Conservation (phyloP, 2,329 filamentous ascomycete genomes). For the Colletotrichum chlorophyti region DNA sequence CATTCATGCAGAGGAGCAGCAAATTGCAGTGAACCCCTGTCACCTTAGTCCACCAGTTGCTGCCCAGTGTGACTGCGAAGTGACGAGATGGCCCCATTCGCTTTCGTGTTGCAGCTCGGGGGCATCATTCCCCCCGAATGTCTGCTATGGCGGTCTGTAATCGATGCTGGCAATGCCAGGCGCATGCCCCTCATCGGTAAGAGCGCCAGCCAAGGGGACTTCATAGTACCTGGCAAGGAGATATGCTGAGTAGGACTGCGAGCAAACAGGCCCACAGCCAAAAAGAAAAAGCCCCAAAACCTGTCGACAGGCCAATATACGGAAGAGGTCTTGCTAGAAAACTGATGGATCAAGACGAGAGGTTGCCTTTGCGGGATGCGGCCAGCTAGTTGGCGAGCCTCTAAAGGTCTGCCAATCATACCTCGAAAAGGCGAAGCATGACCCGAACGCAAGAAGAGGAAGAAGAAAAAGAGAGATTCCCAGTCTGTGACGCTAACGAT, state of each 20-base stretch:
- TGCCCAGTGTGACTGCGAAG: not conserved
- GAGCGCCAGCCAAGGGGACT: not conserved
- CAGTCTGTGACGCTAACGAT: too few relatives aligned
- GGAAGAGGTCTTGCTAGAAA: not conserved
- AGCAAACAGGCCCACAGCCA: not conserved
- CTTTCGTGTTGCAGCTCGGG: slow-evolving; percentile 1
- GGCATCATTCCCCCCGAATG: not conserved
- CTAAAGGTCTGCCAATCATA: too few relatives aligned
- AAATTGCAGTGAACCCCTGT: slow-evolving; percentile 5
- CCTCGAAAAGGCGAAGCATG: too few relatives aligned
- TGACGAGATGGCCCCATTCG: slow-evolving; percentile 15
- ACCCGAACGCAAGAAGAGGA: too few relatives aligned
- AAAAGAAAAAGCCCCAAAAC: not conserved
- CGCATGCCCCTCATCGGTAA: not conserved
- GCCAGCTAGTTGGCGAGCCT: too few relatives aligned
- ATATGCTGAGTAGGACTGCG: not conserved
- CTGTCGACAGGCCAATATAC: not conserved
- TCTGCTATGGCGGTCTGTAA: not conserved
- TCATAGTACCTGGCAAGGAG: not conserved
- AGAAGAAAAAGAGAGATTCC: not conserved
- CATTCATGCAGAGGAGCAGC: not conserved
- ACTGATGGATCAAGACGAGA: not conserved
- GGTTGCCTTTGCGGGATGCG: too few relatives aligned
- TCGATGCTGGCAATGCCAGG: not conserved
- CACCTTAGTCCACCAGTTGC: not conserved